These are phyloP conservation scores for Zarea fungicola DNA, from an alignment of 2,329 filamentous ascomycete genomes.

Conservation along the genomic window DNA sequence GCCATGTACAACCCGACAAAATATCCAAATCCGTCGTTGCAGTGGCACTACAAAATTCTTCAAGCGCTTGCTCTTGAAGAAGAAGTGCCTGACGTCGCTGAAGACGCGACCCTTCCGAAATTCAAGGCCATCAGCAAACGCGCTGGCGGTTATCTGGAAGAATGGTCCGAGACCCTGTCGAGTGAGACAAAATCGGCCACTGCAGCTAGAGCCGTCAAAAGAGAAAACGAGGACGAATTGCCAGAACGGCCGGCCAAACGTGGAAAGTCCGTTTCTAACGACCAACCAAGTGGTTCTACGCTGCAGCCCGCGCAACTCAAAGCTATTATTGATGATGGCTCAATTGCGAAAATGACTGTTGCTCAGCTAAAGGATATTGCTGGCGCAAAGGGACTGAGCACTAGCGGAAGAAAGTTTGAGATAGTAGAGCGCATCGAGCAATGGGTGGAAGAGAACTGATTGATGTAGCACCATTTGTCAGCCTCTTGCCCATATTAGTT, in stretches of 20 bases:
- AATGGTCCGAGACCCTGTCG: slow-evolving; percentile 69
- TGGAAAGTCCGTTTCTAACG: slow-evolving; percentile 29
- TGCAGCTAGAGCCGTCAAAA: slow-evolving; percentile 43
- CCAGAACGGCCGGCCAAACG: slow-evolving; percentile 43
- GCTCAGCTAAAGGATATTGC: slow-evolving; percentile 47
- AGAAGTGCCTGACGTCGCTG: slow-evolving; percentile 67
- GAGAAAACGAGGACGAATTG: slow-evolving; percentile 43
- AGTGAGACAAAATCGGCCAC: slow-evolving; percentile 40
- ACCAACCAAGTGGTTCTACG: slow-evolving; percentile 28
- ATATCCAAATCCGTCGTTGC: slow-evolving; percentile 86
- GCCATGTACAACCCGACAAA: slow-evolving; percentile 76
- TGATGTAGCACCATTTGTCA: not conserved
- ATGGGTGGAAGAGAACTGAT: slow-evolving; percentile 46
- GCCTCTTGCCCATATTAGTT: no score
- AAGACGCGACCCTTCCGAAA: slow-evolving; percentile 78
- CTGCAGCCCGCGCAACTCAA: slow-evolving; percentile 44
- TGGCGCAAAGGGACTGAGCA: slow-evolving; percentile 41
- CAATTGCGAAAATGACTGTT: slow-evolving; percentile 50
- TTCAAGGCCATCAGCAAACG: slow-evolving; percentile 87
- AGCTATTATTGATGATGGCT: slow-evolving; percentile 38
- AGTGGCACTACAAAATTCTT: slow-evolving; percentile 96
- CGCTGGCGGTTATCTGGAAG: slow-evolving; percentile 69
- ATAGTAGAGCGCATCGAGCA: slow-evolving; percentile 51
- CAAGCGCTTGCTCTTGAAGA: slow-evolving; percentile 90
- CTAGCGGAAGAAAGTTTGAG: slow-evolving; percentile 48